phyloP scores from a whole-genome alignment of 1,139 yeast genomes.

The Yamadazyma kanchanaburiensis region DNA sequence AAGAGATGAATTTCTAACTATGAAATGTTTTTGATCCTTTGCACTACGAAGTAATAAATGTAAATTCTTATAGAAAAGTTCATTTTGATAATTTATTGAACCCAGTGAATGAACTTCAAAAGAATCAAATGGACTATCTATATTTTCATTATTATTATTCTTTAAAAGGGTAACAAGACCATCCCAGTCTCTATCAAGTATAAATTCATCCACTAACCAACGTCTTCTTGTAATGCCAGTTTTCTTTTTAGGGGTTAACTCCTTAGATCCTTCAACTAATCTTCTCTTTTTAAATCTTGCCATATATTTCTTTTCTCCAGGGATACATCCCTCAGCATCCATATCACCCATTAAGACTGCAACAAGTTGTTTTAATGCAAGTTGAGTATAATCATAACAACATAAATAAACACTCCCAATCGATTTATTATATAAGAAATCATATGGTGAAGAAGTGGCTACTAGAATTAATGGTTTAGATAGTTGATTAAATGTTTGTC shows the following conservation, averaged over 20 bases:
- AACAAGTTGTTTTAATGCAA: conserved; percentile 49
- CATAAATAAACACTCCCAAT: conserved; percentile 61
- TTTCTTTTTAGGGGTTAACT: conserved; percentile 10
- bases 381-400: conserved; percentile 57
- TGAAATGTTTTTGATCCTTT: conserved; percentile 46
- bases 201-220: conserved; percentile 64
- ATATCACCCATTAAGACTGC: conserved; percentile 54
- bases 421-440: conserved; percentile 52
- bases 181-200: conserved; percentile 49
- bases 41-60: conserved; percentile 28
- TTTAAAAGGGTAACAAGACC: conserved; percentile 44
- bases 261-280: conserved; percentile 11
- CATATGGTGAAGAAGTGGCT: conserved; percentile 67
- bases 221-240: conserved; percentile 33
- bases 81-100: conserved; percentile 22
- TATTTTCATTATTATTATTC: conserved; percentile 23
- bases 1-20: conserved; percentile 57
- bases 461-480: conserved; percentile 54
- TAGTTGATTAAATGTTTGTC: conserved; percentile 20
- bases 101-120: neutral
- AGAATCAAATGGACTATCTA: no score
- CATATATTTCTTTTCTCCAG: conserved; percentile 46
- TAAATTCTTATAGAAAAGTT: conserved; percentile 28
- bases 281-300: conserved; percentile 23
- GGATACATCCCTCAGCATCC: conserved; percentile 54